phyloP scores from a whole-genome alignment of 1,139 yeast species.

The Debaryomyces psychrophilus region DNA sequence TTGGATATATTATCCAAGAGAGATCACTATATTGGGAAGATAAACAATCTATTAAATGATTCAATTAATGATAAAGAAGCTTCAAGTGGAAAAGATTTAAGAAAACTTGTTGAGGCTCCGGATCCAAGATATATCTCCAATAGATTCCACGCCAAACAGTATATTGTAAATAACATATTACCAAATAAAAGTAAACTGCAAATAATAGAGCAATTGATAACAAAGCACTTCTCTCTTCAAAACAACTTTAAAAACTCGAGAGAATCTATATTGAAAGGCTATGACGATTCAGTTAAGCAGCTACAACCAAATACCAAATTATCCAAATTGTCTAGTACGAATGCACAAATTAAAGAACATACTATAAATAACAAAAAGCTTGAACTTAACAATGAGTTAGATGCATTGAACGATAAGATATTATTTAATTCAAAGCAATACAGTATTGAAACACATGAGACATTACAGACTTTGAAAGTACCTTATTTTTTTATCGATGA shows the following conservation, averaged over 20 bases:
- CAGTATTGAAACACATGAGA: constrained; percentile 20
- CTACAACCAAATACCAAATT: constrained; percentile 1
- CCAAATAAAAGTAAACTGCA: constrained; percentile 9
- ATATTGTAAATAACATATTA: constrained; percentile 16
- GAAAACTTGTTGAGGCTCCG: constrained; percentile 2
- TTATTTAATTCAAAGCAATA: constrained; percentile 21
- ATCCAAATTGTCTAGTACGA: constrained; percentile 11
- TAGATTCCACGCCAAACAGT: constrained; percentile 24
- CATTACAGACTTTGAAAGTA: constrained; percentile 22
- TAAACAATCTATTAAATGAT: constrained; percentile 22
- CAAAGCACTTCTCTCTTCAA: constrained; percentile 23
- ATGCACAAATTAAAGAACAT: constrained; percentile 11
- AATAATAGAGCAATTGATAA: constrained; percentile 14
- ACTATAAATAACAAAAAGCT: constrained; percentile 12
- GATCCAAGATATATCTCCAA: constrained; percentile 25
- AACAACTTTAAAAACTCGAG: constrained; percentile 19
- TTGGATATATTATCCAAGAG: constrained; percentile 22
- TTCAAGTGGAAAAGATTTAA: neutral
- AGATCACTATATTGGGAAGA: constrained; percentile 23
- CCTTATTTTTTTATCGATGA: constrained; percentile 30
- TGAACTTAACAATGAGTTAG: constrained; percentile 16
- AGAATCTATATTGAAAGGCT: constrained; percentile 16
- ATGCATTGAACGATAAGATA: constrained; percentile 23
- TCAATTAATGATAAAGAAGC: constrained; percentile 15
- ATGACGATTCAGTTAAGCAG: constrained; percentile 12